phyloP scores from a whole-genome alignment of 495 filamentous ascomycete species.

The Trichocladium uniseriatum region DNA sequence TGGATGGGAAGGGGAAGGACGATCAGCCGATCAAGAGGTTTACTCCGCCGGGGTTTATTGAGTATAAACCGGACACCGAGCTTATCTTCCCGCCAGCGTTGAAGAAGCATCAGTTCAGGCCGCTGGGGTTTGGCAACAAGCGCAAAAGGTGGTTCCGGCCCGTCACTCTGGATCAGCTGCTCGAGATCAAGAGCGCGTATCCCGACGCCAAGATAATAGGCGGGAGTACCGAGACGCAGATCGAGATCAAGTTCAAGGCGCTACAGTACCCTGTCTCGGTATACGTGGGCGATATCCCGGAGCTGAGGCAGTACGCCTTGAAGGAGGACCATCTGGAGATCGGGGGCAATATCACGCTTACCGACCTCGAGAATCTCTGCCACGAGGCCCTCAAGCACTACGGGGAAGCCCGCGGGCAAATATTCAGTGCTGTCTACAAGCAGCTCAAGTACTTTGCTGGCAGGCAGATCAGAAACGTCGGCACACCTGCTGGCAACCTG shows the following conservation, averaged over 20 bases:
- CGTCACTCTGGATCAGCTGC: slow-evolving; percentile 72
- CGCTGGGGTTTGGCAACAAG: slow-evolving; percentile 88
- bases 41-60: slow-evolving; percentile 78
- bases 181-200: slow-evolving; percentile 80
- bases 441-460: slow-evolving; percentile 90
- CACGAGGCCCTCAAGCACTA: slow-evolving; percentile 72
- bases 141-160: slow-evolving; percentile 90
- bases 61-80: slow-evolving; percentile 85
- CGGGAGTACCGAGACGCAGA: slow-evolving; percentile 93
- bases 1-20: slow-evolving; percentile 36
- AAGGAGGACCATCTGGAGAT: slow-evolving; percentile 74
- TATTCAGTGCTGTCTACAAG: slow-evolving; percentile 65
- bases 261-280: slow-evolving; percentile 85
- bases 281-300: slow-evolving; percentile 85
- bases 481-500: slow-evolving; percentile 89
- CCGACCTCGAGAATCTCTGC: slow-evolving; percentile 67
- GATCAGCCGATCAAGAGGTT: slow-evolving; percentile 56
- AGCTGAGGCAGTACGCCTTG: slow-evolving; percentile 71
- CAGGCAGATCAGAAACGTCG: slow-evolving; percentile 91
- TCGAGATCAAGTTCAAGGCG: slow-evolving; percentile 96
- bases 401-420: slow-evolving; percentile 59
- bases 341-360: slow-evolving; percentile 85
- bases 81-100: slow-evolving; percentile 87
- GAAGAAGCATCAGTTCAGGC: slow-evolving; percentile 69
- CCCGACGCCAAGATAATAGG: slow-evolving; percentile 90